Conservation (phyloP, 2,329 filamentous ascomycete genomes). For the Neonectria coccinea region DNA sequence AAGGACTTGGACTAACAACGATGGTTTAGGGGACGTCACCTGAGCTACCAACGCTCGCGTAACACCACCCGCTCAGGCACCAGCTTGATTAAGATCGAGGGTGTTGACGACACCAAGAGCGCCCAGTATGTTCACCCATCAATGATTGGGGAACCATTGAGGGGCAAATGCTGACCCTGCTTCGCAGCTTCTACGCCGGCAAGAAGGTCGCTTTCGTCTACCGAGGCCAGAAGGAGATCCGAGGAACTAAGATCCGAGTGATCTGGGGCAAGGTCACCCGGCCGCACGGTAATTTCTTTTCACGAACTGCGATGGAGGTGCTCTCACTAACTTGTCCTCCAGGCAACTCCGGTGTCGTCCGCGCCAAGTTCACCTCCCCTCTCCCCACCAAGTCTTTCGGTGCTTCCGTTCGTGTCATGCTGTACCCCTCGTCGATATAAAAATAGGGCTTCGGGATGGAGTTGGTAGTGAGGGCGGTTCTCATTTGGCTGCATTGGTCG, state of each 20-base stretch:
- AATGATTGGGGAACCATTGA: constrained; percentile 4
- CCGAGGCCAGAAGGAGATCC: constrained; percentile 92
- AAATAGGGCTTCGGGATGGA: constrained; percentile 70
- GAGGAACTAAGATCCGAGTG: constrained; percentile 97
- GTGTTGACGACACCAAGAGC: constrained; percentile 89
- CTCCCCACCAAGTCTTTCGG: constrained; percentile 97
- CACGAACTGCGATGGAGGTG: background rate
- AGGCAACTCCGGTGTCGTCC: constrained; percentile 98
- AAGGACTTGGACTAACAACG: constrained; percentile 48
- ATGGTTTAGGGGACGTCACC: constrained; percentile 85
- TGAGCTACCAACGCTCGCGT: constrained; percentile 97
- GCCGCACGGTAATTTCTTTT: constrained; percentile 80
- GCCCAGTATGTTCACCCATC: constrained; percentile 75
- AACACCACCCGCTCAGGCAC: constrained; percentile 90
- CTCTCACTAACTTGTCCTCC: constrained; percentile 32
- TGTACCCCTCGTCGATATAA: constrained; percentile 99
- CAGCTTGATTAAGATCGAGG: constrained; percentile 98
- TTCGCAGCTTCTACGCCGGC: constrained; percentile 87
- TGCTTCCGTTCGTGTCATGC: constrained; percentile 95
- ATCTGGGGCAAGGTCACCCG: constrained; percentile 99
- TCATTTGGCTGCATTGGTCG: constrained; percentile 70
- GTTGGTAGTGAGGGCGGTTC: constrained; percentile 73
- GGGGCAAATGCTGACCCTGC: constrained; percentile 42
- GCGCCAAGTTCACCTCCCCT: constrained; percentile 96
- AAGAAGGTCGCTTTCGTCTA: constrained; percentile 99